A percentile compares a stretch with the other conserved stretches of the same genome.
Evolutionary conservation across 768 basidiomycete species (phyloP).

Genomic region (Pisolithus albus): DNA sequence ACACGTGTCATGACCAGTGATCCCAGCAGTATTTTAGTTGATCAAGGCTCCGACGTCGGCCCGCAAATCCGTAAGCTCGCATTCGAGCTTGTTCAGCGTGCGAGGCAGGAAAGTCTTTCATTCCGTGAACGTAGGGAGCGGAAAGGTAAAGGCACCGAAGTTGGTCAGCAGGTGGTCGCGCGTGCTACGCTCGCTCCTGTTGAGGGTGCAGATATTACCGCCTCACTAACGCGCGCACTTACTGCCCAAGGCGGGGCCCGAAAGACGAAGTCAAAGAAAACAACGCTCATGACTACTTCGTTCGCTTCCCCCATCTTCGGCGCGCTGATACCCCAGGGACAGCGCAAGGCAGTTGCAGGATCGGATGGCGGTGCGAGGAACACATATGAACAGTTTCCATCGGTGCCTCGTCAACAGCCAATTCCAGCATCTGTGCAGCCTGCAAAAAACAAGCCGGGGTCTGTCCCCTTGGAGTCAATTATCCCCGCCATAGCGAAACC

Average conservation of each 20-base stretch:
- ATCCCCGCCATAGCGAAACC: slow-evolving; percentile 76
- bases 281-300: slow-evolving; percentile 32
- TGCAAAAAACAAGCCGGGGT: slow-evolving; percentile 28
- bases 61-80: slow-evolving; percentile 58
- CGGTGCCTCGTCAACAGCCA: not conserved
- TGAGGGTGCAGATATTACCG: slow-evolving; percentile 37
- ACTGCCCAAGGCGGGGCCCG: slow-evolving; percentile 27
- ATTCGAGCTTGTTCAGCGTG: slow-evolving; percentile 57
- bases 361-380: slow-evolving; percentile 15
- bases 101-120: slow-evolving; percentile 56
- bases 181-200: slow-evolving; percentile 38
- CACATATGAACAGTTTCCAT: slow-evolving; percentile 9
- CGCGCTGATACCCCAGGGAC: slow-evolving; percentile 48
- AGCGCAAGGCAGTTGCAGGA: slow-evolving; percentile 33
- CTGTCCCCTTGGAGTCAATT: slow-evolving; percentile 73
- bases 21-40: slow-evolving; percentile 64
- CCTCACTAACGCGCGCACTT: slow-evolving; percentile 43
- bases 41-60: slow-evolving; percentile 59
- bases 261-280: slow-evolving; percentile 31
- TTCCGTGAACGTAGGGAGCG: slow-evolving; percentile 37
- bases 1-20: slow-evolving; percentile 85
- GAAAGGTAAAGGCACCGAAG: slow-evolving; percentile 22
- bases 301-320: slow-evolving; percentile 57
- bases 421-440: slow-evolving; percentile 15
- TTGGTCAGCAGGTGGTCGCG: slow-evolving; percentile 27